Conservation (phyloP, 257 asterid genomes). For the Solanum sparsipilum region DNA sequence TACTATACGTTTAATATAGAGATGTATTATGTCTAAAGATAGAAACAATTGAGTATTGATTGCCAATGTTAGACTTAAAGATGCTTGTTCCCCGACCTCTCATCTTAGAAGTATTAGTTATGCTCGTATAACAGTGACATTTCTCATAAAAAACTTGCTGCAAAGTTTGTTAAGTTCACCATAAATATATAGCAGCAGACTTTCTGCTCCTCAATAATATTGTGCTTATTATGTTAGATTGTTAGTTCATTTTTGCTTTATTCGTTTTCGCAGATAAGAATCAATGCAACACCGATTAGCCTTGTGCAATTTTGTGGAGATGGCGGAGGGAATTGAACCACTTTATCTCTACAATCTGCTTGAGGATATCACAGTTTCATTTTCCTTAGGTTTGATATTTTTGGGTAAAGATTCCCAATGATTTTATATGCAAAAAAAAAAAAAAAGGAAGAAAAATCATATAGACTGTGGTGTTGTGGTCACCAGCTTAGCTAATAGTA, state of each 20-base stretch:
- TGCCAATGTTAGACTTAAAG: neutral
- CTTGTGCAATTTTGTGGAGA: neutral
- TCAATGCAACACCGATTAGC: neutral
- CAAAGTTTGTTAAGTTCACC: neutral
- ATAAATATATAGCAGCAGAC: neutral
- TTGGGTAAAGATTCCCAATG: neutral
- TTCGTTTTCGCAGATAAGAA: neutral
- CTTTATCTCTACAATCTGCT: neutral
- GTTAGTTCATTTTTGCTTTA: neutral
- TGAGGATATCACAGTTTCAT: neutral
- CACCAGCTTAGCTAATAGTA: neutral
- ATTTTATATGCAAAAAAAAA: neutral
- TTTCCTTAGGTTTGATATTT: neutral
- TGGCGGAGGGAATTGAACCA: neutral
- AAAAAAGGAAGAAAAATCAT: neutral
- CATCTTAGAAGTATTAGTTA: neutral
- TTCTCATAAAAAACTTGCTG: neutral
- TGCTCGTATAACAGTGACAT: neutral
- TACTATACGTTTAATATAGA: neutral
- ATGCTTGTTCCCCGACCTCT: neutral
- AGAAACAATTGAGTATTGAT: neutral
- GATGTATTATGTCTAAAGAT: neutral
- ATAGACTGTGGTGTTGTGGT: neutral
- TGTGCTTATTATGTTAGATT: neutral
- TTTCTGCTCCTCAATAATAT: neutral